phyloP scores from a whole-genome alignment of 1,284 basidiomycete species.

The Phaffia rhodozyma region DNA sequence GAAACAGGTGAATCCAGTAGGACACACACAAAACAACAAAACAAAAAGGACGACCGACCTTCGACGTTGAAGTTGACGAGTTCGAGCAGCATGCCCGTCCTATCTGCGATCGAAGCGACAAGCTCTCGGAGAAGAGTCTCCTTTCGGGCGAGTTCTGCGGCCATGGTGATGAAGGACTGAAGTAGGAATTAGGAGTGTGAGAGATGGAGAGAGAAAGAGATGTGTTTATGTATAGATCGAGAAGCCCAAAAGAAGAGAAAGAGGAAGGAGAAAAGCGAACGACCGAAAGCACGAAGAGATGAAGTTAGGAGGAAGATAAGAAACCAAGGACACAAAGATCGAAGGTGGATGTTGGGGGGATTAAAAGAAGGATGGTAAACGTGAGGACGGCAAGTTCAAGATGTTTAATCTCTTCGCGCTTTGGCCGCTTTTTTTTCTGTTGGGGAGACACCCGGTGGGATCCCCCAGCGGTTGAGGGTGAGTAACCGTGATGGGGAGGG shows the following conservation, averaged over 20 bases:
- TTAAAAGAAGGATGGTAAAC: no score
- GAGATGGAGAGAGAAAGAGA: background rate
- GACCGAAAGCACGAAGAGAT: background rate
- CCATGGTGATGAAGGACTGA: slow-evolving; percentile 4
- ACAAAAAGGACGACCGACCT: slow-evolving; percentile 38
- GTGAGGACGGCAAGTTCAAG: background rate
- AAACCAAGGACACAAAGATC: background rate
- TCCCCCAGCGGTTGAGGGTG: no score
- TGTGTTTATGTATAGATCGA: background rate
- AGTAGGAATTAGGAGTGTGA: background rate
- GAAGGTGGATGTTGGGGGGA: background rate
- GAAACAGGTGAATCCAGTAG: no score
- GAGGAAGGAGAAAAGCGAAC: background rate
- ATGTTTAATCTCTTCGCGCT: no score
- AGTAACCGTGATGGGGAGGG: no score
- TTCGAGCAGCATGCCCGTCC: slow-evolving; percentile 71
- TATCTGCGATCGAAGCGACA: slow-evolving; percentile 71
- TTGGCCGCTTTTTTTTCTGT: no score
- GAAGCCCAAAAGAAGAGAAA: background rate
- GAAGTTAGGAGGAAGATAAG: background rate
- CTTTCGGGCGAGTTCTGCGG: slow-evolving; percentile 18
- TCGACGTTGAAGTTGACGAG: slow-evolving; percentile 98
- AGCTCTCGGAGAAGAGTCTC: slow-evolving; percentile 72
- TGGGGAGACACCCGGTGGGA: no score
- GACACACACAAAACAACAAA: no score